These are phyloP conservation scores for Berberis vulgaris DNA, from an alignment of 164 flowering plant genomes.

Conservation along the genomic window DNA sequence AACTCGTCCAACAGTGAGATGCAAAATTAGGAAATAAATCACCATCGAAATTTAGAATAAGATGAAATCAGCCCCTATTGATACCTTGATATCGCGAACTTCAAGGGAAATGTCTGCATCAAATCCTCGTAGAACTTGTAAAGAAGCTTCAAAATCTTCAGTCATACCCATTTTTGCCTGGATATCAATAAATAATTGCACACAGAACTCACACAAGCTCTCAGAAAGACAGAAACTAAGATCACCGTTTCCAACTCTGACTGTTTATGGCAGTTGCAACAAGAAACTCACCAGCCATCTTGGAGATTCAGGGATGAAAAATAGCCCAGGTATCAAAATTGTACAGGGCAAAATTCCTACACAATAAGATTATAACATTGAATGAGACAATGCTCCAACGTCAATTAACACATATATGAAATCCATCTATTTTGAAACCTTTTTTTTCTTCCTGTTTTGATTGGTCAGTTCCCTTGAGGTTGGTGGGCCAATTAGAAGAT, in stretches of 20 bases:
- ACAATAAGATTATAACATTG: constrained; percentile 3
- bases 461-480: too few relatives aligned
- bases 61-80: neutral
- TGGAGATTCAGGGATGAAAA: constrained; percentile 97
- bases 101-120: constrained; percentile 77
- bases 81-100: constrained; percentile 93
- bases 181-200: constrained; percentile 2
- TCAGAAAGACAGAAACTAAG: constrained; percentile 3
- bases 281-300: constrained; percentile 77
- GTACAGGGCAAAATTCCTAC: constrained; percentile 87
- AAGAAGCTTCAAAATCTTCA: constrained; percentile 86
- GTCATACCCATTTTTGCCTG: constrained; percentile 98
- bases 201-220: neutral
- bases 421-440: too few relatives aligned
- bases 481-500: too few relatives aligned
- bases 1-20: neutral
- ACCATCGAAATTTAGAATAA: neutral
- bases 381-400: neutral
- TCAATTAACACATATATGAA: too few relatives aligned
- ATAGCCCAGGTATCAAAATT: constrained; percentile 78
- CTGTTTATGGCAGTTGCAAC: neutral
- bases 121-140: constrained; percentile 93
- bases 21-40: neutral
- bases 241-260: neutral
- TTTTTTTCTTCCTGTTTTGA: too few relatives aligned